Evolutionary conservation across 495 filamentous ascomycete species (phyloP).

Genomic region (Hyaloscypha finlandica): DNA sequence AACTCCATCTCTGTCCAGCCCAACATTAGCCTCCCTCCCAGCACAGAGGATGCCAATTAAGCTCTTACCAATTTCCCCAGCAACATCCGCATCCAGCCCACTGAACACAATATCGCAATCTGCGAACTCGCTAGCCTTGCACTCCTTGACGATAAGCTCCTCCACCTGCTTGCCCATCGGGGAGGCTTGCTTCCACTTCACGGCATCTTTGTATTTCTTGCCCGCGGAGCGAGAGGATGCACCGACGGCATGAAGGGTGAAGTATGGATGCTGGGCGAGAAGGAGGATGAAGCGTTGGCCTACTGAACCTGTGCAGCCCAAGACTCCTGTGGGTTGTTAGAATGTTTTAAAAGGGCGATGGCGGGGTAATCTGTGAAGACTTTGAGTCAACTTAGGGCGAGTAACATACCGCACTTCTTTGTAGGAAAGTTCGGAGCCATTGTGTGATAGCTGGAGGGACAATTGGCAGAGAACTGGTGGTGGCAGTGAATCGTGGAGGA

Average conservation of each 20-base stretch:
- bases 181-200: conserved; percentile 79
- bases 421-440: conserved; percentile 17
- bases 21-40: not conserved
- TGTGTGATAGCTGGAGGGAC: not conserved
- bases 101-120: conserved; percentile 91
- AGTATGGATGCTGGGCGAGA: conserved; percentile 74
- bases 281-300: conserved; percentile 86
- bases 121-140: conserved; percentile 70
- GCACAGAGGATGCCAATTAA: not conserved
- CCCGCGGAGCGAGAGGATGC: conserved; percentile 78
- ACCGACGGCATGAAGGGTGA: conserved; percentile 74
- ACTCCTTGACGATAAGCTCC: conserved; percentile 72
- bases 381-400: not conserved
- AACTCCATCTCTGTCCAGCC: conserved; percentile 68
- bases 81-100: conserved; percentile 82
- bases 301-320: conserved; percentile 78
- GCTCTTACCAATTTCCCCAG: conserved; percentile 70
- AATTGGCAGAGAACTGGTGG: too few relatives aligned
- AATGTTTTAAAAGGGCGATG: not conserved
- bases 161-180: conserved; percentile 68
- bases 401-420: conserved; percentile 25
- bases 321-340: conserved; percentile 50
- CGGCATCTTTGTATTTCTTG: conserved; percentile 82
- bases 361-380: not conserved
- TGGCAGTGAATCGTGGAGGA: too few relatives aligned